phyloP scores from a whole-genome alignment of 257 asterid genomes.

The Solanum bulbocastanum region DNA sequence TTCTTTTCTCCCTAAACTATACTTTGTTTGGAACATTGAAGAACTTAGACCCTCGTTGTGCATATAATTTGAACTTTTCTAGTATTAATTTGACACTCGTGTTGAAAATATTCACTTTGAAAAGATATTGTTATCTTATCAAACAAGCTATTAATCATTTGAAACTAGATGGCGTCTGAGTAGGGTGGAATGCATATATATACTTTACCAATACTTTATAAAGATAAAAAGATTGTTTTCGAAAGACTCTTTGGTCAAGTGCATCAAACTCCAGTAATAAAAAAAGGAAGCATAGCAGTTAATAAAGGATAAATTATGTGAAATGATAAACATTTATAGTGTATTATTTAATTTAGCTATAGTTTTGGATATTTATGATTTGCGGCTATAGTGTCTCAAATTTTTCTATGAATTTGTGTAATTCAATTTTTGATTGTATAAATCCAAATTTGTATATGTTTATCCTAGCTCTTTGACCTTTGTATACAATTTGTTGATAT shows the following conservation, averaged over 20 bases:
- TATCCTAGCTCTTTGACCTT: no score
- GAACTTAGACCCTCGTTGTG: background rate
- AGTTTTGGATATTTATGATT: background rate
- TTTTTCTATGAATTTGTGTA: background rate
- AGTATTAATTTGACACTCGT: background rate
- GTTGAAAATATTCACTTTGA: background rate
- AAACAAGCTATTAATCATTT: no score
- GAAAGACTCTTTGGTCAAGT: background rate
- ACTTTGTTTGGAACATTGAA: background rate
- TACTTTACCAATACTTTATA: no score
- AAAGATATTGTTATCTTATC: background rate
- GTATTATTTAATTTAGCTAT: background rate
- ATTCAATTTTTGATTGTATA: accelerated
- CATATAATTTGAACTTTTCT: background rate
- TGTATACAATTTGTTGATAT: no score
- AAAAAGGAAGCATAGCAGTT: background rate
- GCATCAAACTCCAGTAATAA: no score
- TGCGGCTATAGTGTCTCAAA: no score
- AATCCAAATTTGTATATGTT: background rate
- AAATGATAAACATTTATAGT: no score
- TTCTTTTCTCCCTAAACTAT: background rate
- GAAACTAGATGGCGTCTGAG: background rate
- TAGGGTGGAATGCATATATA: background rate
- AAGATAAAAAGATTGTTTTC: background rate
- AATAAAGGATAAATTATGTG: no score